phyloP scores from a whole-genome alignment of 805 yeast species.

The Metschnikowia gruessii region DNA sequence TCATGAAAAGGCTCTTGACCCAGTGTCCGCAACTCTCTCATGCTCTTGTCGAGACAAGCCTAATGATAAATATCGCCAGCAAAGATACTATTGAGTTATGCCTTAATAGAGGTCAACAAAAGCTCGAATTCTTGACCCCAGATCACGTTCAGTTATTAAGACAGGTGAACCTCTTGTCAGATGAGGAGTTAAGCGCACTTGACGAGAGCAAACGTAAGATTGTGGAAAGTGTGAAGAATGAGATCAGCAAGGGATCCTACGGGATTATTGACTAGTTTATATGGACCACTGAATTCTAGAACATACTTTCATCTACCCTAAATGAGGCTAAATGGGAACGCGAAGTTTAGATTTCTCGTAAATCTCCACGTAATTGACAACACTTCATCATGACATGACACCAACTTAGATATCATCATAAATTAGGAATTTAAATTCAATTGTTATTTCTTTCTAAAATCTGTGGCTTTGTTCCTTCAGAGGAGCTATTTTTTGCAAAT shows the following conservation, averaged over 20 bases:
- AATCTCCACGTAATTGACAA: too few relatives aligned
- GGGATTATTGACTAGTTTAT: slow-evolving; percentile 20
- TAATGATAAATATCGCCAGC: slow-evolving; percentile 33
- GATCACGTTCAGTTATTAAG: slow-evolving; percentile 36
- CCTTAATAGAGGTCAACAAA: slow-evolving; percentile 32
- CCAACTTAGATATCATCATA: too few relatives aligned
- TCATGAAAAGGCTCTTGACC: slow-evolving; percentile 57
- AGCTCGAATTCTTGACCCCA: slow-evolving; percentile 27
- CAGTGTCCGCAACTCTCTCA: slow-evolving; percentile 79
- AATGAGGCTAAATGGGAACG: too few relatives aligned
- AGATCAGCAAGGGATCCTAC: slow-evolving; percentile 24
- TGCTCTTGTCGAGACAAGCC: slow-evolving; percentile 73
- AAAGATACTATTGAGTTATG: slow-evolving; percentile 38
- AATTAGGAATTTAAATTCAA: too few relatives aligned
- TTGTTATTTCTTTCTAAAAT: too few relatives aligned
- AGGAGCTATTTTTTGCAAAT: too few relatives aligned
- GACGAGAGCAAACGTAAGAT: slow-evolving; percentile 24
- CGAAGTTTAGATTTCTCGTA: too few relatives aligned
- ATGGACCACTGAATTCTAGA: neutral
- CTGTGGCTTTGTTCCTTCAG: too few relatives aligned
- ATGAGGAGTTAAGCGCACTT: slow-evolving; percentile 28
- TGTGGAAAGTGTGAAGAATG: slow-evolving; percentile 18
- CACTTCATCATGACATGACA: too few relatives aligned
- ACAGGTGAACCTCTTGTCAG: slow-evolving; percentile 28
- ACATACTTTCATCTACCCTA: too few relatives aligned